Evolutionary conservation across 2,329 filamentous ascomycete genomes (phyloP).

Genomic region (Purpureocillium lavendulum): DNA sequence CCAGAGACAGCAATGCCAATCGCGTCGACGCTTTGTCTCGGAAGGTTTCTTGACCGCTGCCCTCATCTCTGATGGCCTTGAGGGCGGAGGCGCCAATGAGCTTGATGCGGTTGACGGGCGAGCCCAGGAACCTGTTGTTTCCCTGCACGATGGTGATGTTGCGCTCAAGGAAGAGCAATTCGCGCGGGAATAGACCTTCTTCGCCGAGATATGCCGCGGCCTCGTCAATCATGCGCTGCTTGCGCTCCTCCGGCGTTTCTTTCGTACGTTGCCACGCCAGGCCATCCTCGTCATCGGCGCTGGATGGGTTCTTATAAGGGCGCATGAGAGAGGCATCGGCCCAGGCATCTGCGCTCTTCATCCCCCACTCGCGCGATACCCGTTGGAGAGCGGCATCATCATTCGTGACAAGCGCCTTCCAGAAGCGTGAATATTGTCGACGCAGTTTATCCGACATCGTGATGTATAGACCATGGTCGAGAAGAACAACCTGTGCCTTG

Average conservation of each 20-base stretch:
- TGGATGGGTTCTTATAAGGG: slow-evolving; percentile 40
- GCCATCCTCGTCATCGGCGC: slow-evolving; percentile 15
- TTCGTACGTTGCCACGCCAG: slow-evolving; percentile 29
- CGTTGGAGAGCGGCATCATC: slow-evolving; percentile 52
- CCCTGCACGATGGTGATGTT: slow-evolving; percentile 68
- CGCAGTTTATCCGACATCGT: slow-evolving; percentile 56
- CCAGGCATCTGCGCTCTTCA: slow-evolving; percentile 58
- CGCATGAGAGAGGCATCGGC: slow-evolving; percentile 57
- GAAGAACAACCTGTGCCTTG: slow-evolving; percentile 50
- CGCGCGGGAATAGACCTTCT: slow-evolving; percentile 62
- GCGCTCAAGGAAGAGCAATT: slow-evolving; percentile 66
- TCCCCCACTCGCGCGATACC: slow-evolving; percentile 53
- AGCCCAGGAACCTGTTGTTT: slow-evolving; percentile 66
- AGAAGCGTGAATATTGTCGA: slow-evolving; percentile 46
- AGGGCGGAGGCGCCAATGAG: slow-evolving; percentile 37
- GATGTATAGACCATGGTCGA: slow-evolving; percentile 64
- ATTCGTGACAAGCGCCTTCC: slow-evolving; percentile 58
- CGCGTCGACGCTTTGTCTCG: not conserved
- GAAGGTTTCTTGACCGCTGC: not conserved
- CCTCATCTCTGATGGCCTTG: not conserved
- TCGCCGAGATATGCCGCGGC: slow-evolving; percentile 49
- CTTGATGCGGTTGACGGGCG: slow-evolving; percentile 64
- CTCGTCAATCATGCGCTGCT: slow-evolving; percentile 53
- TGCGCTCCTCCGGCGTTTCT: slow-evolving; percentile 49
- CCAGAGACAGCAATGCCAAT: not conserved